Base-by-base conservation (phyloP, 2,329 filamentous ascomycete species). In the Paradendryphiella salina region DNA sequence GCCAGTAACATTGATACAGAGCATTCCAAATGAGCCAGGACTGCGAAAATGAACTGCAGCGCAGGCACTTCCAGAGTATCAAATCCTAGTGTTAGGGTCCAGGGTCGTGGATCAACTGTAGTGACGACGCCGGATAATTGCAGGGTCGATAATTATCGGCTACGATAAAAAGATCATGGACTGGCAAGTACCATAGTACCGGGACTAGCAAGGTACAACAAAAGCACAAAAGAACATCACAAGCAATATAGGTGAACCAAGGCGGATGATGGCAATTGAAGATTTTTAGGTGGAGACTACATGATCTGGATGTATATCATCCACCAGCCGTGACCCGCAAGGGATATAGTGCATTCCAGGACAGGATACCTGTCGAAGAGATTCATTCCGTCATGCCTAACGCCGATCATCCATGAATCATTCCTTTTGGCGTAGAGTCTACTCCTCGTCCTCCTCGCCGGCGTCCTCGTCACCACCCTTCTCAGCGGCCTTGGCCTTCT, bases 401-500 rank as follows among this genome's bases (percentile, higher is more conserved):
- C 66, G 65, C 68, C 65, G 48, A 57, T 67, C 61, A 66, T 69
- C 67, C 69, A 57, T 68, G 56, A 65, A 60, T 71, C 64, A 66
- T 67, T 61, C 54, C 54, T 50, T 52, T 54, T 56, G 56, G 53
- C 50, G 62, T 42, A 46, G 59, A 50, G 63, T 69, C 60, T 76
- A 75, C 73, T 81, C 78, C 77, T 96, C 91, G 71, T 95, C 91
- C 78, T 96, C 93, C 77, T 96, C 93, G 73, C 90, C 92, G 69
- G 87, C 91, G 66, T 85, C 93, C 53, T 80, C 89, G 57, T 82
- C 89, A 67, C 86, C 89, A 75, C 85, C 87, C 79, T 87, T 87
- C 82, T 95, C 90, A 59, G 91, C 90, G 70, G 94, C 90, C 84
- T 90, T 93, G 79, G 92, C 90, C 92, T 97, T 99, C 94, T 97